A percentile compares a stretch with the other conserved stretches of the same genome.
Evolutionary conservation across 768 basidiomycete species (phyloP).

Genomic region (Mycena alexandri): DNA sequence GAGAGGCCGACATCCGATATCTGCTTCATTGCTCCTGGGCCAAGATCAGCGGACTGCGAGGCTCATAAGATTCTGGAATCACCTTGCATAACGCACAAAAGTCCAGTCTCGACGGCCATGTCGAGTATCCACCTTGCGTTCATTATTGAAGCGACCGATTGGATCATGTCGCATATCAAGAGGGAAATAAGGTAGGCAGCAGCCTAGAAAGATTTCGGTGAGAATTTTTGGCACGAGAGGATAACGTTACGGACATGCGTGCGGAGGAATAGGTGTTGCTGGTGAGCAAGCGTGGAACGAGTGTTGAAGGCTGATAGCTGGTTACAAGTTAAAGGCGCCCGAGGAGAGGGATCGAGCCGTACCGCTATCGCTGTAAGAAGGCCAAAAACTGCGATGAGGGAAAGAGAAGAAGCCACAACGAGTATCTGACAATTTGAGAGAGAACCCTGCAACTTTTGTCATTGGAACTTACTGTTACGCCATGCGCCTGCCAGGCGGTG

Average conservation of each 20-base stretch:
- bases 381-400: slow-evolving; percentile 53
- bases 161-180: slow-evolving; percentile 60
- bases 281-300: slow-evolving; percentile 50
- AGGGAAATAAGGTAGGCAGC: slow-evolving; percentile 68
- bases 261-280: slow-evolving; percentile 61
- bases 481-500: slow-evolving; percentile 42
- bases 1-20: slow-evolving; percentile 63
- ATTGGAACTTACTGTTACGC: slow-evolving; percentile 46
- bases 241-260: slow-evolving; percentile 61
- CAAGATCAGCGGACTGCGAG: not conserved
- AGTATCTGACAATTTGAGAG: slow-evolving; percentile 45
- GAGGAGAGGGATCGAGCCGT: slow-evolving; percentile 31
- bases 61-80: not conserved
- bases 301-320: slow-evolving; percentile 66
- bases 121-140: slow-evolving; percentile 57
- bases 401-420: slow-evolving; percentile 58
- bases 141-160: slow-evolving; percentile 60
- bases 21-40: slow-evolving; percentile 59
- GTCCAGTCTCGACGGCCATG: slow-evolving; percentile 50
- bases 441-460: not conserved
- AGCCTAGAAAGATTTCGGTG: slow-evolving; percentile 62
- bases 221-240: slow-evolving; percentile 47
- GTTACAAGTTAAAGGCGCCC: not conserved
- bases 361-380: slow-evolving; percentile 57
- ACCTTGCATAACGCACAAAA: slow-evolving; percentile 61